Base-by-base conservation (phyloP, 2,329 filamentous ascomycete species). In the Colletotrichum tropicicola region DNA sequence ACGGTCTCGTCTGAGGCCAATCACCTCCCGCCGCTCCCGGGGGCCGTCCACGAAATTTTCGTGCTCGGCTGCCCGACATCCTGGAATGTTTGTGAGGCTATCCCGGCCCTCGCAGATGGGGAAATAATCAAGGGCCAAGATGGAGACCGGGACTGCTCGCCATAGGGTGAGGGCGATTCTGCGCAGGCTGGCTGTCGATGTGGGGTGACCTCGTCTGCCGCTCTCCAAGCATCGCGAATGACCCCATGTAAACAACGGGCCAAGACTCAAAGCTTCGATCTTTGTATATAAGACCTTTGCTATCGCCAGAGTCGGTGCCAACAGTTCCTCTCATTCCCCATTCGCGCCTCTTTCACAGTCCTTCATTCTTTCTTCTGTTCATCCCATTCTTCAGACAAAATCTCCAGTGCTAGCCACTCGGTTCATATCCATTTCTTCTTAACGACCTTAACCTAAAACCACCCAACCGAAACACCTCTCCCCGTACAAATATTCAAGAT, bases 401-500 rank as follows among this genome's bases (percentile, higher is more conserved):
- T n/a, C 5, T 61, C 44, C 23, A 44, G 57, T 65, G 57, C 61
- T 48, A 61, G 57, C 47, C 61, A 51, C 44, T 52, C 37, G 44
- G 27, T 55, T 39, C 17, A 13, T 1, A 44, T 35, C 1, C 7
- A 10, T 13, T 44, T 28, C 32, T 25, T 17, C 12, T 27, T n/a
- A 27, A 43, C n/a, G 19, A 45, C 25, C 44, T 27, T n/a, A 12
- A 35, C 8, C 25, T 9, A 15, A 15, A 54, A 49, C 27, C 5
- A 45, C 35, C 23, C 6, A 15, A 27, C 6, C 12, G 27, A 17
- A 12, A 27, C 17, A 21, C 17, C n/a, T 15, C 49, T 12, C 80
- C 7, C n/a, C 17, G 6, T 6, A 45, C 35, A 25, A 51, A 23
- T 8, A 28, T 23, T 9, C 44, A 66, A 49, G 21, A 68, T 68